Base-by-base conservation (phyloP, 768 basidiomycete species). In the Tulasnella calospora region DNA sequence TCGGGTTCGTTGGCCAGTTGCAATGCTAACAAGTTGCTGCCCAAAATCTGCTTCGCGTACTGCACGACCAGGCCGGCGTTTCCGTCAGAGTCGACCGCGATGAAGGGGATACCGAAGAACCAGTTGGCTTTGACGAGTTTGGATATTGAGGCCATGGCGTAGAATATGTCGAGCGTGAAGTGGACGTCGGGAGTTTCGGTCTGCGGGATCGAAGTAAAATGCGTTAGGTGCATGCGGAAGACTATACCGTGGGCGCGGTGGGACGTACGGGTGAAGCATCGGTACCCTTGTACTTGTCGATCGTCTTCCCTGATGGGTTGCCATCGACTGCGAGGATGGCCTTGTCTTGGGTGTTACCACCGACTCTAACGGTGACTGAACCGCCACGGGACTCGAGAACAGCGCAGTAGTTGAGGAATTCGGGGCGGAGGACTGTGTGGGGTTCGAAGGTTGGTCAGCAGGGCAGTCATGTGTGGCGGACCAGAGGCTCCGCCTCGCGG, bases 171-270 rank as follows among this genome's bases (percentile, higher is more conserved):
- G 0, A 85, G 82, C 0, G 91, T 90, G 77, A 90, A 90, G 44
- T 89, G 83, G 38, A 93, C 87, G 13, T 92, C 87, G 2, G 91
- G 90, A n/a, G 93, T 94, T 67, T 88, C 86, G 1, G 91, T 93
- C 88, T 51, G 44, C 12, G 7, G 1, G 51, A n/a, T 51, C 21
- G 23, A 51, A 23, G 9, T 1, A 27, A 12, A n/a, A 6, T 7
- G 51, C 8, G 46, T 47, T 47, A 47, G 17, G 46, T 47, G 51
- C 9, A 44, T 51, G 51, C 38, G 7, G 51, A 51, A 4, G 23
- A 51, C 44, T 12, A 3, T 15, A 1, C 12, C 17, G 51, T 23
- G 51, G n/a, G n/a, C 51, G 51, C 1, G 21, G 51, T 4, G 38
- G 47, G 51, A 51, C 51, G 51, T 51, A 51, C 51, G 23, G 61